Conservation (phyloP, 192 early-diverging fungal species). For the Backusella sp. region DNA sequence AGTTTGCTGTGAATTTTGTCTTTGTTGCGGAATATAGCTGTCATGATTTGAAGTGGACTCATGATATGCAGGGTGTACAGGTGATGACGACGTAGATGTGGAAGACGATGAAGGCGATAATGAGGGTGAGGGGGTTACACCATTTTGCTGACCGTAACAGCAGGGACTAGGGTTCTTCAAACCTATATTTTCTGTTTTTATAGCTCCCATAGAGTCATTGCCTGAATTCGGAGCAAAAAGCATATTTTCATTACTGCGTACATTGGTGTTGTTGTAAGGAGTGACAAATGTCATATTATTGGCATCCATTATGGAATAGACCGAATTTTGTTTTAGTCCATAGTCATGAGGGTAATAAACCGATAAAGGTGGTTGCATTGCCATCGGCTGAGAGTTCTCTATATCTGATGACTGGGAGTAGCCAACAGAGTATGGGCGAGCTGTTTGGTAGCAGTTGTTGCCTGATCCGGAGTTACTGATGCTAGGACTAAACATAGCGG, state of each 20-base stretch:
- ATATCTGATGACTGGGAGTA: slow-evolving; percentile 9
- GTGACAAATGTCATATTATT: slow-evolving; percentile 6
- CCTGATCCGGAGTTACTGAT: background rate
- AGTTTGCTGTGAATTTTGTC: slow-evolving; percentile 9
- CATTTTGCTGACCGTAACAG: background rate
- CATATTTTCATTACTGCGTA: slow-evolving; percentile 9
- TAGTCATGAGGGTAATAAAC: slow-evolving; percentile 16
- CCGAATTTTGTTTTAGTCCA: slow-evolving; percentile 14
- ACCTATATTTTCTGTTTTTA: background rate
- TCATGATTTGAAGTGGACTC: background rate
- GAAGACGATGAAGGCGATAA: slow-evolving; percentile 17
- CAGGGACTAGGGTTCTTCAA: background rate
- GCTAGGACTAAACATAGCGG: slow-evolving; percentile 7
- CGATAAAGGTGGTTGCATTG: slow-evolving; percentile 13
- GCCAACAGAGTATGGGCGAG: background rate
- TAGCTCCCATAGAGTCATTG: background rate
- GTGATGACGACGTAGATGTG: slow-evolving; percentile 15
- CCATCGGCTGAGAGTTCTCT: slow-evolving; percentile 12
- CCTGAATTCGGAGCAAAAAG: background rate
- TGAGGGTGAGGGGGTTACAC: background rate
- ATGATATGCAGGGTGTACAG: slow-evolving; percentile 15
- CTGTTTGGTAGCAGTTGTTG: background rate
- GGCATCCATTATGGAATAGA: background rate
- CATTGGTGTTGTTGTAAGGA: background rate
- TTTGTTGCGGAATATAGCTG: slow-evolving; percentile 9